These are phyloP conservation scores for Fragilariopsis cylindrus DNA, from an alignment of 108 stramenopile genomes.

Conservation along the genomic window DNA sequence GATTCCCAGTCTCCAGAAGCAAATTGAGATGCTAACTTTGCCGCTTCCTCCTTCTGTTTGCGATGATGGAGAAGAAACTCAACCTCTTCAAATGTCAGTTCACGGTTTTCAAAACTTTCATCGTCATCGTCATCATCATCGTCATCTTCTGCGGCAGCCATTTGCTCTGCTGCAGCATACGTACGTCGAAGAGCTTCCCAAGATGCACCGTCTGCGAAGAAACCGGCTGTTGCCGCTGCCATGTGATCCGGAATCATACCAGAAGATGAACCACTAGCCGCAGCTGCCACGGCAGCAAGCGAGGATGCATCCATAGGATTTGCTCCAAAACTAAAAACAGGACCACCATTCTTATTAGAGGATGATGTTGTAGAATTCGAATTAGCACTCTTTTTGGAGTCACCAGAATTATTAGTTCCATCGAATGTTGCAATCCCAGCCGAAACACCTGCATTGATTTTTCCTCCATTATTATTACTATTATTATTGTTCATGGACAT, in stretches of 20 bases:
- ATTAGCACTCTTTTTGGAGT: conserved; percentile 5
- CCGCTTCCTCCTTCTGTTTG: conserved; percentile 23
- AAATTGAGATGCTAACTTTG: conserved; percentile 19
- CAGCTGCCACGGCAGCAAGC: conserved; percentile 7
- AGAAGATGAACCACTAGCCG: conserved; percentile 7
- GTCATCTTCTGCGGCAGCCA: neutral
- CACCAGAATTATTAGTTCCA: neutral
- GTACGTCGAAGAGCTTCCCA: conserved; percentile 37
- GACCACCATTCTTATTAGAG: conserved; percentile 7
- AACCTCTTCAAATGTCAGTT: conserved; percentile 19
- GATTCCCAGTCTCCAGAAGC: conserved; percentile 43
- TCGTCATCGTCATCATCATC: conserved; percentile 38
- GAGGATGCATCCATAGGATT: conserved; percentile 15
- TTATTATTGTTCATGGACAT: conserved; percentile 33
- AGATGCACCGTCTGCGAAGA: conserved; percentile 39
- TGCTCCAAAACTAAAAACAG: conserved; percentile 16
- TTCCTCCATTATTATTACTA: conserved; percentile 1
- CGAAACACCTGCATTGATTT: neutral
- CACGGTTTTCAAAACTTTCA: conserved; percentile 30
- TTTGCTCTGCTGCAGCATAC: conserved; percentile 21
- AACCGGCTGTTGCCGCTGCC: conserved; percentile 40
- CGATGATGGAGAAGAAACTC: conserved; percentile 7
- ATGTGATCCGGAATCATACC: conserved; percentile 13
- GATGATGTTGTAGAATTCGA: conserved; percentile 5
- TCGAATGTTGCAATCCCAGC: neutral